Evolutionary conservation across 1,284 basidiomycete species (phyloP).

Genomic region (Leccinum variabile): DNA sequence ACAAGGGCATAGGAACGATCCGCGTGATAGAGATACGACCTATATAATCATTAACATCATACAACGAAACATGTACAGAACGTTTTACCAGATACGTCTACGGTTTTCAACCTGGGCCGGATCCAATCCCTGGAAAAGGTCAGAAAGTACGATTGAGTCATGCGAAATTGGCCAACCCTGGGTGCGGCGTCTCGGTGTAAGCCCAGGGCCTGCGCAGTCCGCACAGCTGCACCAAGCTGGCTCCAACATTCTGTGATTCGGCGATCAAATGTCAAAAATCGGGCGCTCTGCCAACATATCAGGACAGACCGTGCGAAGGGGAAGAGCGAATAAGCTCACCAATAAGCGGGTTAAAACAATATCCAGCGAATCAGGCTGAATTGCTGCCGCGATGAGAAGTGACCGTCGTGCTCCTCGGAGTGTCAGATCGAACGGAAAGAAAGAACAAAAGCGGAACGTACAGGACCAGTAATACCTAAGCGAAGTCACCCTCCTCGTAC

Average conservation of each 20-base stretch:
- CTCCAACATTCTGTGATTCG: constrained; percentile 95
- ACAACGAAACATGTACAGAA: constrained; percentile 2
- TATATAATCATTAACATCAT: constrained; percentile 32
- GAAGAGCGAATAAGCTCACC: constrained; percentile 46
- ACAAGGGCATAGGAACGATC: constrained; percentile 92
- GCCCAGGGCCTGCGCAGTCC: constrained; percentile 93
- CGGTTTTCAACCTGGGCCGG: constrained; percentile 85
- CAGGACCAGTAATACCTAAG: constrained; percentile 93
- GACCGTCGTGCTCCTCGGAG: constrained; percentile 69
- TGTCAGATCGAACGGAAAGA: constrained; percentile 13
- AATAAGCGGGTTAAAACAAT: constrained; percentile 86
- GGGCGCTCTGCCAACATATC: constrained; percentile 63
- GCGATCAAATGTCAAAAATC: constrained; percentile 88
- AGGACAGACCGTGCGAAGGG: constrained; percentile 8
- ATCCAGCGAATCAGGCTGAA: constrained; percentile 88
- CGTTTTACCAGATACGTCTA: constrained; percentile 79
- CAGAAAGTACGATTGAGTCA: constrained; percentile 8
- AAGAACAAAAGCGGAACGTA: constrained; percentile 43
- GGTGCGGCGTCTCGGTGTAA: constrained; percentile 89
- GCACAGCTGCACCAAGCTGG: constrained; percentile 87
- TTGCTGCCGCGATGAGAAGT: constrained; percentile 84
- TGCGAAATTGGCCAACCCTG: constrained; percentile 52
- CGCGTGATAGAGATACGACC: constrained; percentile 91
- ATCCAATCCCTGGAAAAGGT: constrained; percentile 62
- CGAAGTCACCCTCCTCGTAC: constrained; percentile 74